Conservation (phyloP, 2,329 filamentous ascomycete genomes). For the Venturia nashicola region DNA sequence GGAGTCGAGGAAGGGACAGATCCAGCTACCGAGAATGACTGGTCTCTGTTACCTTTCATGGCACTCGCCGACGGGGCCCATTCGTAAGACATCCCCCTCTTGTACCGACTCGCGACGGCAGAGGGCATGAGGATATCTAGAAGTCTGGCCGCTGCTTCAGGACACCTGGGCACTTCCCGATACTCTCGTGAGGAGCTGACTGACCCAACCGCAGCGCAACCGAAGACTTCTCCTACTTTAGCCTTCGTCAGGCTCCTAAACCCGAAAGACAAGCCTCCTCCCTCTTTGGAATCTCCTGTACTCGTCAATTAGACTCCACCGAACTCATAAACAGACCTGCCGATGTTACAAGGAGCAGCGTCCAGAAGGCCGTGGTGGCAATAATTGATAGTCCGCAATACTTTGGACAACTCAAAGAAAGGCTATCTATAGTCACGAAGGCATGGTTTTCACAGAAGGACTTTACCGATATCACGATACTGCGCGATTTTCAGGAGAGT, state of each 20-base stretch:
- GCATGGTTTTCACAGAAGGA: constrained; percentile 95
- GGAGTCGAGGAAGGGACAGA: constrained; percentile 62
- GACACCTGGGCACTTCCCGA: background rate
- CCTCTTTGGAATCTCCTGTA: constrained; percentile 92
- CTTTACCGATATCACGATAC: constrained; percentile 82
- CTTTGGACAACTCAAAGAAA: constrained; percentile 83
- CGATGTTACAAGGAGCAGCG: constrained; percentile 92
- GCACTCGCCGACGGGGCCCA: constrained; percentile 92
- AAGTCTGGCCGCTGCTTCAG: background rate
- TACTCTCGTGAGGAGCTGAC: background rate
- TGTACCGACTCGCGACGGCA: background rate
- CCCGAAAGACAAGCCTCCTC: constrained; percentile 51
- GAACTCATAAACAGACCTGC: constrained; percentile 64
- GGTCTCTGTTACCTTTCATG: constrained; percentile 86
- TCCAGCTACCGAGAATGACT: constrained; percentile 74
- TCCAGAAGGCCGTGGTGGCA: constrained; percentile 95
- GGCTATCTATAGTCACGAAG: constrained; percentile 78
- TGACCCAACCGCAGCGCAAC: constrained; percentile 31
- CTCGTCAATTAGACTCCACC: constrained; percentile 74
- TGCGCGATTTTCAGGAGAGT: constrained; percentile 84
- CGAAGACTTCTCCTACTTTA: constrained; percentile 99
- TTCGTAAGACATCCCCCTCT: constrained; percentile 47
- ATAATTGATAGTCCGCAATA: constrained; percentile 82
- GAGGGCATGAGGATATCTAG: background rate
- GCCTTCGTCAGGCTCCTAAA: constrained; percentile 51